phyloP scores from a whole-genome alignment of 2,329 filamentous ascomycete species.

The Epichloe sp. region DNA sequence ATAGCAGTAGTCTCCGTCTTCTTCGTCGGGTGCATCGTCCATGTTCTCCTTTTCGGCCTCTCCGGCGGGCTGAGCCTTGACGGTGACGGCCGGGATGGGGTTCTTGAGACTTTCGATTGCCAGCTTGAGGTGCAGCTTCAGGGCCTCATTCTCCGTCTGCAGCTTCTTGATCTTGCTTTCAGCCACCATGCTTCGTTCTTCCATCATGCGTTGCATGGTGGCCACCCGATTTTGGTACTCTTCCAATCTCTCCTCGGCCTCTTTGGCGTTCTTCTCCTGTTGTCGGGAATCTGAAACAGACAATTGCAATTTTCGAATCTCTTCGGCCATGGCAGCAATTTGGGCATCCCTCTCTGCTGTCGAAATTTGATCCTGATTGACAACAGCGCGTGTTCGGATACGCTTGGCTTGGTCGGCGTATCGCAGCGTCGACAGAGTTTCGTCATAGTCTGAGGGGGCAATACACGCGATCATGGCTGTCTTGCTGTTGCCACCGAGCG shows the following conservation, averaged over 20 bases:
- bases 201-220: slow-evolving; percentile 89
- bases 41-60: slow-evolving; percentile 17
- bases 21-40: slow-evolving; percentile 23
- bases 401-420: slow-evolving; percentile 97
- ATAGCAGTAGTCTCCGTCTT: slow-evolving; percentile 45
- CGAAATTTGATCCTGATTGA: slow-evolving; percentile 91
- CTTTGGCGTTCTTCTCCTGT: slow-evolving; percentile 62
- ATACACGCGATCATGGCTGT: slow-evolving; percentile 99
- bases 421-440: slow-evolving; percentile 87
- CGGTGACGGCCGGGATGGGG: slow-evolving; percentile 57
- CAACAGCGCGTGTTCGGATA: slow-evolving; percentile 83
- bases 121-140: slow-evolving; percentile 76
- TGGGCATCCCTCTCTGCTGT: slow-evolving; percentile 93
- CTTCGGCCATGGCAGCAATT: slow-evolving; percentile 88
- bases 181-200: slow-evolving; percentile 78
- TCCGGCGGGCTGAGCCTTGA: slow-evolving; percentile 16
- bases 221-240: slow-evolving; percentile 88
- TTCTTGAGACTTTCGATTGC: slow-evolving; percentile 81
- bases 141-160: slow-evolving; percentile 78
- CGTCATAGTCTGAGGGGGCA: slow-evolving; percentile 88
- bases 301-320: slow-evolving; percentile 76
- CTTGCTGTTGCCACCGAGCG: slow-evolving; percentile 89
- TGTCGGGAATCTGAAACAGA: slow-evolving; percentile 51
- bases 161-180: slow-evolving; percentile 90
- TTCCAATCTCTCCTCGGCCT: slow-evolving; percentile 73